Base-by-base conservation (phyloP, 2,329 filamentous ascomycete species). In the Trichophyton benhamiae region DNA sequence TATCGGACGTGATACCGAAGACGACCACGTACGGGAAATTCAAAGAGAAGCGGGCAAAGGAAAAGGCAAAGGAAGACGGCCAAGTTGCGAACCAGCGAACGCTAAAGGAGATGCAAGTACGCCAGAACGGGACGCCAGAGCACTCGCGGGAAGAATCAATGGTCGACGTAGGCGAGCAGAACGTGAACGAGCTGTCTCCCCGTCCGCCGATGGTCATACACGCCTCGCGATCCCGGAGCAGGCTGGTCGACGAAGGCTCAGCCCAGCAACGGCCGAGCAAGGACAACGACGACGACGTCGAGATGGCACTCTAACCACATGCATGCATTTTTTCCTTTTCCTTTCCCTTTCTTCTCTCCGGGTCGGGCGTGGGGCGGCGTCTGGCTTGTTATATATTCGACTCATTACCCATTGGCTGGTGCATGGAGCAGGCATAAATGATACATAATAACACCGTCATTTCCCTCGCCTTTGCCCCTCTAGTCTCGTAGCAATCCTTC, bases 1-100 rank as follows among this genome's bases (percentile, higher is more conserved):
- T 99, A 13, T 82, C 88, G 65, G 94, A 99, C 74, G 84, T 95
- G 27, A 88, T 96, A 42, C 94, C 94, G 62, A 88, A 87, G 72
- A 96, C 91, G 0, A 83, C 86, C 4, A 85, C 89, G 15, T 95
- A 85, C 77, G 89, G 88, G 71, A 83, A 88, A 67, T 83, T 88
- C 76, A 92, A 91, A 77, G 85, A 85, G 69, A 83, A 65, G 33
- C 38, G 61, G 20, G 74, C 73, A 8, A 74, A 72, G 63, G 74
- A 76, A 58, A 67, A 68, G 17, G 63, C 65, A 22, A 68, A 66
- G 25, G 69, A 69, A 55, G 67, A 63, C 46, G 68, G 64, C n/a
- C 66, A 71, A 59, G 72, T 74, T 65, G 75, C 74, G 65, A 72
- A 71, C 60, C 73, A 76, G 60, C 70, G 70, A 58, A 75, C 71